These are phyloP conservation scores for Platanthera zijinensis DNA, from an alignment of 106 monocot species.

Conservation along the genomic window DNA sequence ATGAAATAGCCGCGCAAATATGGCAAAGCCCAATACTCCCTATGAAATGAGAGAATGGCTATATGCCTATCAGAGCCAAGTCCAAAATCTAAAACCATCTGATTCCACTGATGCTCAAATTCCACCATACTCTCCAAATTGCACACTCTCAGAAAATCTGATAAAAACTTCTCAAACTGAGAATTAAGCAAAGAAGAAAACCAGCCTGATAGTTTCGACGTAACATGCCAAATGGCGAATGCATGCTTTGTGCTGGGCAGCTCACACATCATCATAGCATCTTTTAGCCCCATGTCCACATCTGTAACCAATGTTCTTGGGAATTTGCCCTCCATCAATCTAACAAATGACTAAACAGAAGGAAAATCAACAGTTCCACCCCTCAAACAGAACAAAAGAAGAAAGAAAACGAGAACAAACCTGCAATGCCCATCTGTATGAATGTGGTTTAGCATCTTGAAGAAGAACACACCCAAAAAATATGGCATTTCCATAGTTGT, in stretches of 20 bases:
- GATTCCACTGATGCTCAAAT: conserved; percentile 57
- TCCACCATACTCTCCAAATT: conserved; percentile 36
- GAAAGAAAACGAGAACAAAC: conserved; percentile 15
- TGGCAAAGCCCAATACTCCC: conserved; percentile 56
- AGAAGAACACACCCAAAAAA: conserved; percentile 67
- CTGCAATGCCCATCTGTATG: conserved; percentile 74
- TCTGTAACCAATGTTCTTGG: conserved; percentile 68
- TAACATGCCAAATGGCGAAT: conserved; percentile 57
- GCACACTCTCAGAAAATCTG: conserved; percentile 43
- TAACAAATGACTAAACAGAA: conserved; percentile 48
- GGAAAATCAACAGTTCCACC: not conserved
- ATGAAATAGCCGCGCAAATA: conserved; percentile 55
- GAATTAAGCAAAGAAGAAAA: conserved; percentile 44
- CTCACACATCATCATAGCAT: conserved; percentile 43
- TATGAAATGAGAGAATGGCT: conserved; percentile 39
- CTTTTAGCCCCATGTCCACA: conserved; percentile 53
- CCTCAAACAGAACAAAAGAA: not conserved
- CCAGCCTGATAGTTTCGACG: conserved; percentile 58
- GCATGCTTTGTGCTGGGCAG: conserved; percentile 56
- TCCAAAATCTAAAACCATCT: conserved; percentile 55
- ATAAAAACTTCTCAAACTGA: conserved; percentile 50
- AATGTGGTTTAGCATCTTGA: conserved; percentile 49
- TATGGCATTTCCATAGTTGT: conserved; percentile 65
- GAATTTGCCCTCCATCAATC: conserved; percentile 54
- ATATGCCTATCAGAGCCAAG: conserved; percentile 52